Evolutionary conservation across 345 rosid genomes (phyloP).

Genomic region (Trapa incisa): DNA sequence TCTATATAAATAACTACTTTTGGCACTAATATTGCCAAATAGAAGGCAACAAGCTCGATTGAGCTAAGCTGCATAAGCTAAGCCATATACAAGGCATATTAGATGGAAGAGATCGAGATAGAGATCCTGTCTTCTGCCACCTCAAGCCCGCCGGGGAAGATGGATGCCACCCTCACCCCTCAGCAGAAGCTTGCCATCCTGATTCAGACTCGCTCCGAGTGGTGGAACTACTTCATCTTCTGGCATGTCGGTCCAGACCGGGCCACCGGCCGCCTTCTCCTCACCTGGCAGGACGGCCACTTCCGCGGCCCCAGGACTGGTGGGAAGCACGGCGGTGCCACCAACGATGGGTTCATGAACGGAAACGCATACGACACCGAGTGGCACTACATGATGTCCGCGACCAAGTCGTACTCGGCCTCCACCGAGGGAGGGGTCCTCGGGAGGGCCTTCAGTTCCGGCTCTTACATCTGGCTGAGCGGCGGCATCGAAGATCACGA

Average conservation of each 20-base stretch:
- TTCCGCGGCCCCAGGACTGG: not conserved
- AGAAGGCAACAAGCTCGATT: not conserved
- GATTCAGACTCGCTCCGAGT: slow-evolving; percentile 28
- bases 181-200: slow-evolving; percentile 40
- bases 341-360: not conserved
- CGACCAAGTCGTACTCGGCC: slow-evolving; percentile 18
- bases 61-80: too few species aligned
- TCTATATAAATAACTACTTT: not conserved
- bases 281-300: slow-evolving; percentile 35
- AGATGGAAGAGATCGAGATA: slow-evolving; percentile 22
- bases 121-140: slow-evolving; percentile 19
- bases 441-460: slow-evolving; percentile 24
- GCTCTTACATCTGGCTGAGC: slow-evolving; percentile 25
- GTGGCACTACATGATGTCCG: slow-evolving; percentile 35
- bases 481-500: slow-evolving; percentile 19
- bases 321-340: not conserved
- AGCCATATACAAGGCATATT: too few species aligned
- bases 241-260: slow-evolving; percentile 36
- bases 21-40: not conserved
- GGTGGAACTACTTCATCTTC: slow-evolving; percentile 55
- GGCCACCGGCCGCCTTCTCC: slow-evolving; percentile 14
- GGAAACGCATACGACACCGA: slow-evolving; percentile 18
- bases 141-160: slow-evolving; percentile 14
- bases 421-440: slow-evolving; percentile 22
- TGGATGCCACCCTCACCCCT: slow-evolving; percentile 17